A percentile compares a stretch with the other conserved stretches of the same genome.
These are phyloP conservation scores for Marasmius tenuissimus DNA, from an alignment of 1,284 basidiomycete species.

Conservation along the genomic window DNA sequence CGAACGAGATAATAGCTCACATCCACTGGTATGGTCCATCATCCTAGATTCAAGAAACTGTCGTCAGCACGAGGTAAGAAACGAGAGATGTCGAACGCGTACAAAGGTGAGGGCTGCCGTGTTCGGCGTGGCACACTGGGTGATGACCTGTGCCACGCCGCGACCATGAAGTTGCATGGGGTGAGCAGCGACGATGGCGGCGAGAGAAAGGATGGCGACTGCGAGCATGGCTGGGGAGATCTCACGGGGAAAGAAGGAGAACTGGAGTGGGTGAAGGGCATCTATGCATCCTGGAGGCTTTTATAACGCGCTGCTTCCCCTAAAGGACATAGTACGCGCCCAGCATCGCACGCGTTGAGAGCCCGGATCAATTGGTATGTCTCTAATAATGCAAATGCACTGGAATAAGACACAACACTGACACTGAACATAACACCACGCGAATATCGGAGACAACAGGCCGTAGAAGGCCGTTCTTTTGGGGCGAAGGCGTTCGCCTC, in stretches of 20 bases:
- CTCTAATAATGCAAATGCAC: too few species aligned
- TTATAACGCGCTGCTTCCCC: not conserved
- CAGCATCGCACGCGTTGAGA: too few species aligned
- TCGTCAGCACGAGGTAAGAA: not conserved
- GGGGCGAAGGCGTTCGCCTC: too few species aligned
- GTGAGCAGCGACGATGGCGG: not conserved
- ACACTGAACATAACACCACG: too few species aligned
- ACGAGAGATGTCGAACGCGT: not conserved
- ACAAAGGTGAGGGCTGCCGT: not conserved
- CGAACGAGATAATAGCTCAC: conserved; percentile 2
- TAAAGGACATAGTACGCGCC: too few species aligned
- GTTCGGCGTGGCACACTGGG: not conserved
- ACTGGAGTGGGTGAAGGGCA: not conserved
- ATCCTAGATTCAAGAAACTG: conserved; percentile 16
- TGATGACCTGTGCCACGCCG: not conserved
- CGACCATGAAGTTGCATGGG: not conserved
- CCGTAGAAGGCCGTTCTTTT: too few species aligned
- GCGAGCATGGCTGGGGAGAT: not conserved
- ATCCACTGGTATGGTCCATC: conserved; percentile 24
- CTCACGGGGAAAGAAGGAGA: not conserved
- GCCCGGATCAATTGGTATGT: too few species aligned
- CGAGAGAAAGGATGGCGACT: not conserved
- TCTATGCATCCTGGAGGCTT: not conserved
- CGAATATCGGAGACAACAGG: too few species aligned
- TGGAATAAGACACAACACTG: too few species aligned